A percentile compares a stretch with the other conserved stretches of the same genome.
Conservation (phyloP, 2,329 filamentous ascomycete species). For the Monosporascus sp. region DNA sequence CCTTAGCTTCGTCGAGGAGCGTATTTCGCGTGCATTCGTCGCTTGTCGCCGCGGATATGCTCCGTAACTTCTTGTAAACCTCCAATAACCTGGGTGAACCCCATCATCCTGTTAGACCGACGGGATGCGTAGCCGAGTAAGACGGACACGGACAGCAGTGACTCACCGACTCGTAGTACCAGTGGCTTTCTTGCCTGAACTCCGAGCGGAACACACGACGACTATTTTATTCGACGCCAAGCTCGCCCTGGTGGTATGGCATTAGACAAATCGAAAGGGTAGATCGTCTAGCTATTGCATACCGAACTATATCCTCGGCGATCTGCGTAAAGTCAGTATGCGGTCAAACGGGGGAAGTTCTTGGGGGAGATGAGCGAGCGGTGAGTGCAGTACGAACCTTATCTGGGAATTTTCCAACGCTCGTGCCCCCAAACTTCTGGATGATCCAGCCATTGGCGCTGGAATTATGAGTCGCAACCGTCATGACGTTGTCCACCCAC, state of each 20-base stretch:
- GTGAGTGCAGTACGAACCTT: slow-evolving; percentile 45
- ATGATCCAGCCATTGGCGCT: slow-evolving; percentile 65
- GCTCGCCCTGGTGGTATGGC: slow-evolving; percentile 41
- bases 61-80: slow-evolving; percentile 53
- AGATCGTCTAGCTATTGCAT: slow-evolving; percentile 22
- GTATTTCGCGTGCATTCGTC: slow-evolving; percentile 47
- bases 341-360: too few species aligned
- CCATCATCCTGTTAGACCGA: slow-evolving; percentile 8
- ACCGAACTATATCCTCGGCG: slow-evolving; percentile 65
- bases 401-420: slow-evolving; percentile 86
- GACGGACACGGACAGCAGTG: slow-evolving; percentile 10
- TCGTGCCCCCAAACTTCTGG: slow-evolving; percentile 94
- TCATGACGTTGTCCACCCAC: slow-evolving; percentile 3
- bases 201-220: slow-evolving; percentile 92
- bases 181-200: slow-evolving; percentile 87
- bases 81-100: slow-evolving; percentile 44
- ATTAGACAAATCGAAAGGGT: slow-evolving; percentile 8
- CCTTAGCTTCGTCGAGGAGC: slow-evolving; percentile 60
- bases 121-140: not conserved
- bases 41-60: slow-evolving; percentile 47
- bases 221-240: slow-evolving; percentile 70
- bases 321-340: slow-evolving; percentile 34
- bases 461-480: slow-evolving; percentile 21
- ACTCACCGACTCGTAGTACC: slow-evolving; percentile 92
- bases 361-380: slow-evolving; percentile 9